Evolutionary conservation across 2,329 filamentous ascomycete species (phyloP), one percentile per base, ranked within the genome.

Genomic region (Penicillium corylophilum): DNA sequence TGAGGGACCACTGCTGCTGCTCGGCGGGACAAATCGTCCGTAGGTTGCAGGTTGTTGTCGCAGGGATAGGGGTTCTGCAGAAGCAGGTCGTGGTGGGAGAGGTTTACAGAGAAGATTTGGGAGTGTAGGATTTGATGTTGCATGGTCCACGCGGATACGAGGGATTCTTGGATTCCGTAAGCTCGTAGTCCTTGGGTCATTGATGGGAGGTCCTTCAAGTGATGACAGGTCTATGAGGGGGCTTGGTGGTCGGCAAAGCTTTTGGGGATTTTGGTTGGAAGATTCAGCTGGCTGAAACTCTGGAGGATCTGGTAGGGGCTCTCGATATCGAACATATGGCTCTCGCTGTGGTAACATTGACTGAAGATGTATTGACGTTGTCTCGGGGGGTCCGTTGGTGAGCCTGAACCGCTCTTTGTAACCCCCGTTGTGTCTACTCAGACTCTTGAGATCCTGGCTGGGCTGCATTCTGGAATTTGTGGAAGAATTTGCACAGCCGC

Each of bases 141-240:
- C 54, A 5, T 49, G 46, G 16, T 43, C 45, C 13, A 42, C 45
- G 12, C 39, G 46, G 20, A 50, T 41, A 44, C 44, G 47, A 45
- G 52, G 33, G 3, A 26, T 24, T 3, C 39, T 44, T 2, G 41
- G n/a, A 24, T 53, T 36, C 18, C 39, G 46, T 4, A 43, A 42
- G 4, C 52, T 26, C 22, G 53, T 48, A 42, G 62, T 60, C 43
- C 56, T 58, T 8, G 57, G 36, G 42, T 68, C 59, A 10, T 53
- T 29, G 22, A 71, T 59, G 2, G 67, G 68, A 39, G 66, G 66
- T 3, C 70, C 70, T 57, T 70, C 69, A 2, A 72, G 60, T 9
- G 66, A 69, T 9, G 70, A 72, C 20, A 72, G 63, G 48, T 72
- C 70, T 64, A 66, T 64, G 42, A 43, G n/a, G n/a, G 48, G 45